Percentiles rank a stretch among this genome's conserved stretches.
Conservation (phyloP, 2,329 filamentous ascomycete species). For the Stemphylium beticola region DNA sequence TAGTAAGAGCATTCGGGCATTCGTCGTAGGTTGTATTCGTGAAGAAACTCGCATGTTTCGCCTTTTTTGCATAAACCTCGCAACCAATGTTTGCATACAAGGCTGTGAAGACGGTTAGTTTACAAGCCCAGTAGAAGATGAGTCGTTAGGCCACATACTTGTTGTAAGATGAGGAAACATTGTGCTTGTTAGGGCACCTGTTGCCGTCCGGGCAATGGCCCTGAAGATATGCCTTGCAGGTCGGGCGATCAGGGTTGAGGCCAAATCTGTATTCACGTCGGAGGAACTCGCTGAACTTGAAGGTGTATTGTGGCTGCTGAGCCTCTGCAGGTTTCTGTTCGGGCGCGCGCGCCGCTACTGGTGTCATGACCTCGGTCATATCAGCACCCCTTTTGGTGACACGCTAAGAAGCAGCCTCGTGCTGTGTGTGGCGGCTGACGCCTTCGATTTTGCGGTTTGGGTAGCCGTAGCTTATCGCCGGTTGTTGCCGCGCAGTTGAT, state of each 20-base stretch:
- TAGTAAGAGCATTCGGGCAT: constrained; percentile 99
- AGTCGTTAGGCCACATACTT: constrained; percentile 52
- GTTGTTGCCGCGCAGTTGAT: not conserved
- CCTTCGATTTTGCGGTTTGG: not conserved
- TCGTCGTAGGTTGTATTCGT: constrained; percentile 97
- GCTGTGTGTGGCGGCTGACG: not conserved
- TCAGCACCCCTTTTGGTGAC: not conserved
- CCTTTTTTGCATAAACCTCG: constrained; percentile 98
- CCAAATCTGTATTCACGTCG: constrained; percentile 83
- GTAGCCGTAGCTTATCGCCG: not conserved
- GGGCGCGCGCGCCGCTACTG: constrained; percentile 17
- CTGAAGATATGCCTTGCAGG: constrained; percentile 84
- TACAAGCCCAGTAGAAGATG: not conserved
- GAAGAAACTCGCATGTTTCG: constrained; percentile 93
- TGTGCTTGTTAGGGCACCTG: constrained; percentile 84
- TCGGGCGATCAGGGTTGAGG: constrained; percentile 70
- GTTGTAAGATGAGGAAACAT: constrained; percentile 67
- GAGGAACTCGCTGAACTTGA: constrained; percentile 87
- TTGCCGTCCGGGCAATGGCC: constrained; percentile 87
- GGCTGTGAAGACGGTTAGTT: constrained; percentile 48
- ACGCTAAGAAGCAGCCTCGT: not conserved
- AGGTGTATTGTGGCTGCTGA: constrained; percentile 62
- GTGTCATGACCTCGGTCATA: constrained; percentile 43
- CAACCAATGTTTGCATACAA: constrained; percentile 99
- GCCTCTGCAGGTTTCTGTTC: constrained; percentile 40